These are phyloP conservation scores for Rutstroemia sp. DNA, from an alignment of 2,329 filamentous ascomycete species.

Conservation along the genomic window DNA sequence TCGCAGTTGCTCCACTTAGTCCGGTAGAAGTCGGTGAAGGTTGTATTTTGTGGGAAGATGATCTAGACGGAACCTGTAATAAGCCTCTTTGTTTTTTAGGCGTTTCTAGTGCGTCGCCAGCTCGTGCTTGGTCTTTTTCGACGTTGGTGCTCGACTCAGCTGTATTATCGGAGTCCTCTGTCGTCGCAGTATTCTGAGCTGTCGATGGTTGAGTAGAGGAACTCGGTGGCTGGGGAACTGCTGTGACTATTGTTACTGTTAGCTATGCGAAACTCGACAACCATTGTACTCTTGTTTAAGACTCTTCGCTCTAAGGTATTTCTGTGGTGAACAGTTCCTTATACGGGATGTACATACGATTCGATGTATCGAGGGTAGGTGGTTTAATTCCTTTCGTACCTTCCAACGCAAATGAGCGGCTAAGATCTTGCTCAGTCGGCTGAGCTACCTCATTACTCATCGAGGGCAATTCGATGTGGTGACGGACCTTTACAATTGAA, in stretches of 20 bases:
- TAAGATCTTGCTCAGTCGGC: conserved; percentile 29
- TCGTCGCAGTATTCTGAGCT: conserved; percentile 25
- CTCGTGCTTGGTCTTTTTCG: conserved; percentile 22
- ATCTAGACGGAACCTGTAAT: conserved; percentile 53
- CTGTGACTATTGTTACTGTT: conserved; percentile 21
- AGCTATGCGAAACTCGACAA: conserved; percentile 13
- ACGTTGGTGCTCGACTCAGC: conserved; percentile 20
- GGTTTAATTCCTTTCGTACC: conserved; percentile 25
- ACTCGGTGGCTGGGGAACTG: conserved; percentile 24
- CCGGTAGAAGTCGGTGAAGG: conserved; percentile 52
- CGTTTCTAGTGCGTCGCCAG: conserved; percentile 21
- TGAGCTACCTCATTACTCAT: conserved; percentile 32
- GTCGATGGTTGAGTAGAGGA: conserved; percentile 26
- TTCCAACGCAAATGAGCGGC: conserved; percentile 26
- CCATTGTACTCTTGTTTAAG: background rate
- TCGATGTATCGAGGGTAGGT: conserved; percentile 27
- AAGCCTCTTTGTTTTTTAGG: conserved; percentile 40
- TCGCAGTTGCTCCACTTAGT: conserved; percentile 51
- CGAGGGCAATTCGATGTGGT: conserved; percentile 26
- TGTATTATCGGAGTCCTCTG: conserved; percentile 26
- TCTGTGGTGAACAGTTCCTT: background rate
- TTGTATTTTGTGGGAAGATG: conserved; percentile 54
- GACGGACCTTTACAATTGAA: conserved; percentile 9
- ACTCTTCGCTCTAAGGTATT: background rate
- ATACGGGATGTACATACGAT: conserved; percentile 20